These are phyloP conservation scores for Choiromyces venosus DNA, from an alignment of 495 filamentous ascomycete species.

Conservation along the genomic window DNA sequence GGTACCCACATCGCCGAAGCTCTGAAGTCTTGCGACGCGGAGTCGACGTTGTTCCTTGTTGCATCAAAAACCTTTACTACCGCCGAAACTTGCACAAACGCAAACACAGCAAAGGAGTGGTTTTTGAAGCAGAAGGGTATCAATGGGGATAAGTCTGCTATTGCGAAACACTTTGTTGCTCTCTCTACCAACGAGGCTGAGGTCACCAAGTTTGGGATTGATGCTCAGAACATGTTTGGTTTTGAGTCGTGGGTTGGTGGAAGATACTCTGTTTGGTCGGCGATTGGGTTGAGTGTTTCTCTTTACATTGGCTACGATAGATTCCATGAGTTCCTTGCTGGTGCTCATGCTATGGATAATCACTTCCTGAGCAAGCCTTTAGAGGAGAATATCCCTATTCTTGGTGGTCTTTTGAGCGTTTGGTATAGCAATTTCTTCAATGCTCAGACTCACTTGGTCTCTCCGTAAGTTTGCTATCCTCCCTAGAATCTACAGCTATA, in stretches of 20 bases:
- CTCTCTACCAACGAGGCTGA: constrained; percentile 92
- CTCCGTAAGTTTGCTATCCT: constrained; percentile 56
- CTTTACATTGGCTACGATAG: constrained; percentile 95
- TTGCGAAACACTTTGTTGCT: constrained; percentile 98
- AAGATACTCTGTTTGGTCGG: constrained; percentile 96
- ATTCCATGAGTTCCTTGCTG: constrained; percentile 93
- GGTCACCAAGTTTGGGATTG: constrained; percentile 97
- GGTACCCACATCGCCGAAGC: constrained; percentile 97
- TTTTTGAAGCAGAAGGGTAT: constrained; percentile 75
- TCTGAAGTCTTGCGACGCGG: constrained; percentile 77
- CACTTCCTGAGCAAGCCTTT: constrained; percentile 90
- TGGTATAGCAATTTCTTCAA: constrained; percentile 99
- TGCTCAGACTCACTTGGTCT: constrained; percentile 93
- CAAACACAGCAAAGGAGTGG: constrained; percentile 93
- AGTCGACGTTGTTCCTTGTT: constrained; percentile 95
- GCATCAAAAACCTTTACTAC: constrained; percentile 99
- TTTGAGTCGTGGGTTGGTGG: constrained; percentile 98
- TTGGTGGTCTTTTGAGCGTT: constrained; percentile 88
- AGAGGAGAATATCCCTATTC: constrained; percentile 87
- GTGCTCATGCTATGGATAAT: constrained; percentile 96
- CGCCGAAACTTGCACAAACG: constrained; percentile 93
- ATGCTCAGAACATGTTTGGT: constrained; percentile 97
- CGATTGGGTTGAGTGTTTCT: constrained; percentile 89
- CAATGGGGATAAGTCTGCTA: constrained; percentile 62
- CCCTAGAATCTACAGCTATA: constrained; percentile 9